Evolutionary conservation across 768 basidiomycete genomes (phyloP), one percentile per base, ranked within the genome.

Genomic region (Hericium rajendrae): DNA sequence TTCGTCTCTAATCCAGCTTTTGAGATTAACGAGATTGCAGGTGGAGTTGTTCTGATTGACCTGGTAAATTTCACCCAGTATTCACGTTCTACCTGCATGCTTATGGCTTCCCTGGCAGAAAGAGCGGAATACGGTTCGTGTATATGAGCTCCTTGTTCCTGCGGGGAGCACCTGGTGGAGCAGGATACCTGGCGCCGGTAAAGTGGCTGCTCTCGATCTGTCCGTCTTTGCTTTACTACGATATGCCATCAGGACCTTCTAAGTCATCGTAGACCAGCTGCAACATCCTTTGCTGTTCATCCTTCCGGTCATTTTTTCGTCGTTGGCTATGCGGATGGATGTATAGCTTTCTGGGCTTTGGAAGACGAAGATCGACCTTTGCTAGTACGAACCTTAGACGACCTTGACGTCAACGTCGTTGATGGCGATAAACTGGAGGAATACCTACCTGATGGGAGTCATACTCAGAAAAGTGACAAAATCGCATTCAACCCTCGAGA

Each of bases 101-200:
- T 18, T 16, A 20, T 18, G 12, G 55, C 11, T 40, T 38, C 40
- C 39, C 2, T 16, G 76, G 70, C 74, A 60, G 76, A 81, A 70
- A 28, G 74, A 81, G 64, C 76, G 74, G 24, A 76, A 72, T 50
- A 78, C 78, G 2, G 60, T 82, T 12, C 77, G 82, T 43, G 80
- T 77, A 10, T 94, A 85, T 66, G 88, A 90, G 67, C 73, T 88
- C 51, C 70, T 81, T 5, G 65, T 92, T 5, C 81, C 85, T 20
- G 88, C 91, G 4, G 91, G 91, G 92, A 38, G 88, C 91, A 6
- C 87, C 88, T 3, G 91, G 91, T 54, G 90, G 90, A 3, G 71
- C 74, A 22, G 84, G 84, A 11, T 88, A 86, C 68, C 69, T 73
- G 13, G 71, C 75, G 56, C 71, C 73, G 26, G 87, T 87, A 61